Percentiles rank a stretch among this genome's conserved stretches.
These are phyloP conservation scores for Phytophthora pisi DNA, from an alignment of 352 stramenopile genomes.

Conservation along the genomic window DNA sequence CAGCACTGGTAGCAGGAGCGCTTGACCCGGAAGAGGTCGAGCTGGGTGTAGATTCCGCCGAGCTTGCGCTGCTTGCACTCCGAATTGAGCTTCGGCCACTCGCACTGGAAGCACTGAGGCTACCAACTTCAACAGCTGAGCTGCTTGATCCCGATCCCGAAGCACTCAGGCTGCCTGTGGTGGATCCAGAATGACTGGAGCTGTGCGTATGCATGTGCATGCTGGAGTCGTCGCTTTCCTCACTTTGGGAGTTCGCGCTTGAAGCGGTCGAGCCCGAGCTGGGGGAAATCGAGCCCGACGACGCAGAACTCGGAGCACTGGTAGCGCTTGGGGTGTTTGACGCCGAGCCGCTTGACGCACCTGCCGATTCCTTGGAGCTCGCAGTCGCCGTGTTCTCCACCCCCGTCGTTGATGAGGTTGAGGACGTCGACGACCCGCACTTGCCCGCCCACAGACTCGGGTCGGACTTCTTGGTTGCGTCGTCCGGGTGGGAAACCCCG, in stretches of 20 bases:
- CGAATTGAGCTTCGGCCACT: conserved; percentile 4
- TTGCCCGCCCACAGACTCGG: conserved; percentile 26
- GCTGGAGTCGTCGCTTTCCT: not conserved
- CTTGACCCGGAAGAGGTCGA: conserved; percentile 3
- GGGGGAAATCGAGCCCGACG: not conserved
- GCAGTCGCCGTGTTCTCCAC: not conserved
- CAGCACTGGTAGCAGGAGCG: not conserved
- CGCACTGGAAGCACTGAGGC: conserved; percentile 5
- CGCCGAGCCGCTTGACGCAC: conserved; percentile 2
- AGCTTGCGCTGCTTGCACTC: conserved; percentile 4
- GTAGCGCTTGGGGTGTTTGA: not conserved
- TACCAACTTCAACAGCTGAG: conserved; percentile 11
- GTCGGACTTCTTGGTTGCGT: conserved; percentile 26
- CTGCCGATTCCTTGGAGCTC: not conserved
- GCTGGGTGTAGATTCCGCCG: not conserved
- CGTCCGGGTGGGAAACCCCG: conserved; percentile 31
- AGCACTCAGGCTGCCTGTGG: not conserved
- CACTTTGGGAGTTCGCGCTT: not conserved
- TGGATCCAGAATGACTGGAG: not conserved
- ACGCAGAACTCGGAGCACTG: not conserved
- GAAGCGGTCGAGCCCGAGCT: not conserved
- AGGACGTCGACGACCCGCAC: conserved; percentile 1
- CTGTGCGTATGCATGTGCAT: not conserved
- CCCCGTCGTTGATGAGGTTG: not conserved
- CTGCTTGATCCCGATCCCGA: conserved; percentile 7